These are phyloP conservation scores for Boletus barrowsii DNA, from an alignment of 768 basidiomycete genomes.

Conservation along the genomic window DNA sequence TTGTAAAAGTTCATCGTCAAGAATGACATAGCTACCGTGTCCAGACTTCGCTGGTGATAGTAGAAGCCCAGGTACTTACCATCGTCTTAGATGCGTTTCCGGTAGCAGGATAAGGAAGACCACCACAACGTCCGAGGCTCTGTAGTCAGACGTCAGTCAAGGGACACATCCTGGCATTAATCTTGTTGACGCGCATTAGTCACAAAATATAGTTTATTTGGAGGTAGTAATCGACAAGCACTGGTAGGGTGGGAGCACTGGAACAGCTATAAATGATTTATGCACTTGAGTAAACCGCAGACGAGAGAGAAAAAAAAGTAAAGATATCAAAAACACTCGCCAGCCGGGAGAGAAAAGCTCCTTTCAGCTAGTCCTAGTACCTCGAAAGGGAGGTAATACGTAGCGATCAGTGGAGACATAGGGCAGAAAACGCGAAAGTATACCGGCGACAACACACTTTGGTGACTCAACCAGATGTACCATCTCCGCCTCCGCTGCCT, in stretches of 20 bases:
- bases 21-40: too few species aligned
- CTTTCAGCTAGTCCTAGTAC: conserved; percentile 23
- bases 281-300: conserved; percentile 21
- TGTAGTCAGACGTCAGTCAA: conserved; percentile 1
- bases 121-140: background rate
- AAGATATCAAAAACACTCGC: conserved; percentile 20
- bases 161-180: background rate
- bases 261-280: conserved; percentile 20
- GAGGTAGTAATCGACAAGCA: conserved; percentile 20
- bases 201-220: conserved; percentile 20
- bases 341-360: conserved; percentile 20
- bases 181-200: background rate
- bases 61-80: too few species aligned
- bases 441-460: conserved; percentile 19
- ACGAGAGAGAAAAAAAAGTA: background rate
- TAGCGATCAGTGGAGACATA: conserved; percentile 22
- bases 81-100: too few species aligned
- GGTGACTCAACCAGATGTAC: conserved; percentile 19
- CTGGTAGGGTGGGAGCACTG: conserved; percentile 7
- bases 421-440: conserved; percentile 15
- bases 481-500: conserved; percentile 29
- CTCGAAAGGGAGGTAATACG: conserved; percentile 19
- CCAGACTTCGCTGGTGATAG: too few species aligned
- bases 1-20: too few species aligned
- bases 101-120: too few species aligned